These are phyloP conservation scores for Penicillium nordicum DNA, from an alignment of 2,329 filamentous ascomycete genomes.

Conservation along the genomic window DNA sequence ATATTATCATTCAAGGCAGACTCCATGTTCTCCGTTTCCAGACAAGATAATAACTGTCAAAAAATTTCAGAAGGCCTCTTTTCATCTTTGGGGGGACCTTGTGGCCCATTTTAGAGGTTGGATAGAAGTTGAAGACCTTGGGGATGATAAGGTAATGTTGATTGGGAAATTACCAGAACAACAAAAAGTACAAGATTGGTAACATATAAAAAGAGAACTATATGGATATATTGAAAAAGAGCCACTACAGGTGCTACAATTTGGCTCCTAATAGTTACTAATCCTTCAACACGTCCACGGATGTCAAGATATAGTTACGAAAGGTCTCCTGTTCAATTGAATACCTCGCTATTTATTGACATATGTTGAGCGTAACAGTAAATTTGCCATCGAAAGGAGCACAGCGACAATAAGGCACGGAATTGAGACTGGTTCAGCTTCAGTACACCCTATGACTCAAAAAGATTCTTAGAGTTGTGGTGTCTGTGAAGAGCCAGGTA, in stretches of 20 bases:
- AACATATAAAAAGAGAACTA: too few species aligned
- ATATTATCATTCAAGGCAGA: not conserved
- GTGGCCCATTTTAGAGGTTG: not conserved
- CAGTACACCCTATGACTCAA: too few species aligned
- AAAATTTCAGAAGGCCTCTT: not conserved
- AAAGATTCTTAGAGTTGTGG: too few species aligned
- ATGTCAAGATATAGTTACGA: not conserved
- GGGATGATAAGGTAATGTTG: conserved; percentile 4
- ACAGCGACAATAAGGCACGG: not conserved
- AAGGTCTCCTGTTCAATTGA: too few species aligned
- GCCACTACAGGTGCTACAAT: not conserved
- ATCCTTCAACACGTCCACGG: too few species aligned
- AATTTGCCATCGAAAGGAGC: not conserved
- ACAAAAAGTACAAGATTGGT: not conserved
- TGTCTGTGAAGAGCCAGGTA: too few species aligned
- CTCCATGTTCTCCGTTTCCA: not conserved
- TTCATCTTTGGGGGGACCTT: conserved; percentile 2
- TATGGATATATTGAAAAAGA: too few species aligned
- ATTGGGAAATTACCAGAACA: not conserved
- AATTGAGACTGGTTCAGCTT: not conserved
- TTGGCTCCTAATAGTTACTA: not conserved
- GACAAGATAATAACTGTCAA: not conserved
- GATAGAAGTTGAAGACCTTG: conserved; percentile 2
- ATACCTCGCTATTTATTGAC: not conserved
- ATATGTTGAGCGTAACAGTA: not conserved